Conservation (phyloP, 805 yeast genomes). For the Candida ficus region DNA sequence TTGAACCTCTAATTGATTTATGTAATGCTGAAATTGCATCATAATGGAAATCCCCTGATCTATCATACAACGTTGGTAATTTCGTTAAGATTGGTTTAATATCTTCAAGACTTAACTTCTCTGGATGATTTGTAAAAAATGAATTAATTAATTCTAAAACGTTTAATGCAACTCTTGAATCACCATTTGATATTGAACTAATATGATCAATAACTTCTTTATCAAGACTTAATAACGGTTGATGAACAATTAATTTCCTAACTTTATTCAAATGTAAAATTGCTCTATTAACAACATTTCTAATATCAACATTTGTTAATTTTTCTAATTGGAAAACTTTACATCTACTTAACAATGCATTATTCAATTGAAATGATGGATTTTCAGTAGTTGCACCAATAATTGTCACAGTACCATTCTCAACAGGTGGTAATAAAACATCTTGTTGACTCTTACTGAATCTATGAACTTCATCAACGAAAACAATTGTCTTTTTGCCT, state of each 20-base stretch:
- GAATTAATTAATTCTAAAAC: conserved; percentile 70
- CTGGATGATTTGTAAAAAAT: conserved; percentile 28
- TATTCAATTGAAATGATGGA: conserved; percentile 75
- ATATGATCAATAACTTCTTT: conserved; percentile 60
- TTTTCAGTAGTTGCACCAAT: conserved; percentile 98
- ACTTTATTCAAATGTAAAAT: conserved; percentile 52
- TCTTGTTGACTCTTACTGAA: conserved; percentile 88
- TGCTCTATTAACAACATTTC: conserved; percentile 51
- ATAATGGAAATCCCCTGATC: conserved; percentile 88
- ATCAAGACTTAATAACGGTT: conserved; percentile 46
- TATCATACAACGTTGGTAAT: conserved; percentile 67
- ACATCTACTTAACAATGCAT: conserved; percentile 81
- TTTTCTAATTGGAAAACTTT: conserved; percentile 67
- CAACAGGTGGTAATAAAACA: conserved; percentile 75
- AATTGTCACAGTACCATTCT: conserved; percentile 71
- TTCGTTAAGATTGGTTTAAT: conserved; percentile 41
- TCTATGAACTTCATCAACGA: conserved; percentile 91
- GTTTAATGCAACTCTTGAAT: conserved; percentile 79
- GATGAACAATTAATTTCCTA: conserved; percentile 46
- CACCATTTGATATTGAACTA: conserved; percentile 78
- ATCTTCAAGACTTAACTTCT: conserved; percentile 10
- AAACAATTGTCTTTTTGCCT: conserved; percentile 58
- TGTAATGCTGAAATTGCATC: conserved; percentile 96
- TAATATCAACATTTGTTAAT: conserved; percentile 45
- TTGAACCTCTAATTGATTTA: conserved; percentile 84